These are phyloP conservation scores for Knoxia roxburghii DNA, from an alignment of 257 asterid genomes.

Conservation along the genomic window DNA sequence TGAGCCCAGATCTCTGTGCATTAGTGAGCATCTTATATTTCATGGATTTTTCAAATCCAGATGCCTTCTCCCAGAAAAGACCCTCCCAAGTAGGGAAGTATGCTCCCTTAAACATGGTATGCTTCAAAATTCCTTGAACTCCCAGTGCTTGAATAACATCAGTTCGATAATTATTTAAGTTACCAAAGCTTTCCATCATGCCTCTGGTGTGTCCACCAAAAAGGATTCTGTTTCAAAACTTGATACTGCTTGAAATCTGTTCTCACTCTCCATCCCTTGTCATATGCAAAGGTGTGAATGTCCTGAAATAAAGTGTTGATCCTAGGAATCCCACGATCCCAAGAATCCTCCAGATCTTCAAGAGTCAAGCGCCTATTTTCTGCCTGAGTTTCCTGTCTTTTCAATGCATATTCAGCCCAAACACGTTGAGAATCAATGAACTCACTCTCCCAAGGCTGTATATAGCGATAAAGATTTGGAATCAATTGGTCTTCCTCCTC, in stretches of 20 bases:
- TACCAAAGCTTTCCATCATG: constrained; percentile 98
- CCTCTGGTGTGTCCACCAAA: constrained; percentile 99
- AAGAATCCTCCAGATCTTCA: constrained; percentile 98
- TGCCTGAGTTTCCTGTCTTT: constrained; percentile 98
- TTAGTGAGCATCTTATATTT: constrained; percentile 93
- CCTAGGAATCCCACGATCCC: constrained; percentile 99
- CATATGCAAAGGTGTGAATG: constrained; percentile 97
- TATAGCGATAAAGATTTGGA: constrained; percentile 95
- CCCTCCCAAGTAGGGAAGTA: constrained; percentile 99
- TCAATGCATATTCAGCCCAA: constrained; percentile 99
- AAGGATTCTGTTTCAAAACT: constrained; percentile 97
- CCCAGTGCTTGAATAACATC: constrained; percentile 99
- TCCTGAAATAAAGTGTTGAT: constrained; percentile 97
- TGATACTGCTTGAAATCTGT: constrained; percentile 98
- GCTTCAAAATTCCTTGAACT: constrained; percentile 98
- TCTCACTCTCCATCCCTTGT: constrained; percentile 99
- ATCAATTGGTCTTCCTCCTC: constrained; percentile 97
- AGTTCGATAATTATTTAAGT: constrained; percentile 94
- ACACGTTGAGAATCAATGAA: constrained; percentile 99
- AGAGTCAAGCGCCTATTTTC: constrained; percentile 93
- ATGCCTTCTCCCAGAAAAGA: constrained; percentile 99
- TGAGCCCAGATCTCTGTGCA: constrained; percentile 98
- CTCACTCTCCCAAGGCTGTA: constrained; percentile 99
- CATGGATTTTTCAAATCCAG: constrained; percentile 99
- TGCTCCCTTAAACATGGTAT: constrained; percentile 93